phyloP scores from a whole-genome alignment of 1,284 basidiomycete genomes.

The Rhizoctonia solani region DNA sequence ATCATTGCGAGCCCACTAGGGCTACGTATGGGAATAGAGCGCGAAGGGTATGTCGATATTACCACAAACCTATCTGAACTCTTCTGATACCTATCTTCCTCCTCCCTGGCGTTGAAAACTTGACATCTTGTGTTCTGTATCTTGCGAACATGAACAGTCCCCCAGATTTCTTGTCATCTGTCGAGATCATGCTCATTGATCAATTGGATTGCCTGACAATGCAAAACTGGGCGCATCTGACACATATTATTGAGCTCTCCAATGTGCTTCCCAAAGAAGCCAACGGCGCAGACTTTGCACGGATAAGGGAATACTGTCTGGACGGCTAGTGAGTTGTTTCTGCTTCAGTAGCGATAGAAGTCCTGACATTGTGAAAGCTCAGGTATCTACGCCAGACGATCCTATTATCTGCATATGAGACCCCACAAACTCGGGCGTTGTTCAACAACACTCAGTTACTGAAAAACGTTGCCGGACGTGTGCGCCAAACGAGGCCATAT shows the following conservation, averaged over 20 bases:
- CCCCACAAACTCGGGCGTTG: conserved; percentile 81
- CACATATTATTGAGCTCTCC: conserved; percentile 2
- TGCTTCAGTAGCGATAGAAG: neutral
- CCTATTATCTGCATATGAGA: conserved; percentile 86
- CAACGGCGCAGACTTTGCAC: conserved; percentile 92
- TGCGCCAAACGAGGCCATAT: conserved; percentile 70
- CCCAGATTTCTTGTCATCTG: conserved; percentile 89
- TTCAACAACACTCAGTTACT: conserved; percentile 64
- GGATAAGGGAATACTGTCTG: conserved; percentile 97
- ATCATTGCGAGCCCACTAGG: conserved; percentile 94
- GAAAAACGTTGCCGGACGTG: conserved; percentile 84
- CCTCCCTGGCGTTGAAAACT: too few species aligned
- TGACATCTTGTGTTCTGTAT: too few species aligned
- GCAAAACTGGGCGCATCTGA: conserved; percentile 96
- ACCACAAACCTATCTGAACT: neutral
- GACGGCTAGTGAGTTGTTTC: conserved; percentile 76
- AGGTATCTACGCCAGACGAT: conserved; percentile 86
- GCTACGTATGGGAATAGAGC: conserved; percentile 89
- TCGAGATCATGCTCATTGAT: conserved; percentile 92
- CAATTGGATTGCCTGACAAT: conserved; percentile 92
- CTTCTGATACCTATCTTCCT: neutral
- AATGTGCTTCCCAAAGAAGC: conserved; percentile 92
- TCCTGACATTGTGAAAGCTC: neutral
- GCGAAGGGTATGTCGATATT: conserved; percentile 71
- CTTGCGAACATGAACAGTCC: too few species aligned